Evolutionary conservation across 129 eudicot genomes (phyloP), one percentile per base, ranked within the genome.

Genomic region (Tagetes patula): DNA sequence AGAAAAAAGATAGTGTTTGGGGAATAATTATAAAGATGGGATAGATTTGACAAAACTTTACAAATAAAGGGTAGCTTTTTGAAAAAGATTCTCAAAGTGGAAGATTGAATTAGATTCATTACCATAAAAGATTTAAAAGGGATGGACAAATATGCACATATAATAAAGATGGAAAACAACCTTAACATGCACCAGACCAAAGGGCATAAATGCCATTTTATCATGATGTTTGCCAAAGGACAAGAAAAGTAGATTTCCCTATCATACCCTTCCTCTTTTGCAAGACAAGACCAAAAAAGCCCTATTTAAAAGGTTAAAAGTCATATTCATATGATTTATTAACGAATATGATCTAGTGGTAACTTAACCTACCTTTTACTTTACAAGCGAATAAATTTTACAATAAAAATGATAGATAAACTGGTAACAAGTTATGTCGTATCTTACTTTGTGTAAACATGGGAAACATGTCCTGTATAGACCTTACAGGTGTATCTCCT

Each of bases 101-200:
- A 78, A 78, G 71, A 78, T 36, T 78, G 82, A 78, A 78, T 78
- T 71, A 78, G 82, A 71, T 78, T 78, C 82, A 71, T 50, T 71
- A 10, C 72, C 42, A 64, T 11, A 50, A 42, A 52, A 78, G 68
- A 71, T 78, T 71, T 71, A 63, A 71, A 78, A 6, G 77, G 73
- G 71, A 78, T 50, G 72, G 77, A 33, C 68, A 64, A 55, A 56
- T 49, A 69, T 64, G 46, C 77, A 71, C 76, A 39, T 34, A 4
- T 14, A 14, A 50, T 71, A 70, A 63, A 50, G 82, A 78, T 78
- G 72, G 69, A 20, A 77, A 64, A 49, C 52, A 30, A 43, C 82
- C 68, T 71, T 78, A 63, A 55, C 5, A 71, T 53, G 33, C 36
- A 52, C 64, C 72, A 77, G 43, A 69, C 65, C 34, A 65, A 71